A percentile compares a stretch with the other conserved stretches of the same genome.
Conservation (phyloP, 495 filamentous ascomycete species). For the Lophiotrema nucula region DNA sequence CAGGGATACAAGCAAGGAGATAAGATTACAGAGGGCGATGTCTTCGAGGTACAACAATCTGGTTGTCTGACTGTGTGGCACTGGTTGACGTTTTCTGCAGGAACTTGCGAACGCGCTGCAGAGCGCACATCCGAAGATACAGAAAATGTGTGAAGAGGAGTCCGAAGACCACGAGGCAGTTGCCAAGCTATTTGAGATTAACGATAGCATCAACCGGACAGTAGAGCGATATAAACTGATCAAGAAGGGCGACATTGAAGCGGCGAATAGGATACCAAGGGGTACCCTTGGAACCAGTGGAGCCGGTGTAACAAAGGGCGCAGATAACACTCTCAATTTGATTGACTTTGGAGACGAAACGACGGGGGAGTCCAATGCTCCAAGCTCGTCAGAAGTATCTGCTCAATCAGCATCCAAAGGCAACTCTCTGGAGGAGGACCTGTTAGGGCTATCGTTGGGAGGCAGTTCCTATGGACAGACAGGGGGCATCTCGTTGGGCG, state of each 20-base stretch:
- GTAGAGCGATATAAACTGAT: slow-evolving; percentile 91
- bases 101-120: slow-evolving; percentile 89
- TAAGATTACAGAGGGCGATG: slow-evolving; percentile 81
- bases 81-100: slow-evolving; percentile 37
- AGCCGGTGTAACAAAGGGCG: slow-evolving; percentile 68
- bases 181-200: slow-evolving; percentile 91
- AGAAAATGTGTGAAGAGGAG: slow-evolving; percentile 99
- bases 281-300: slow-evolving; percentile 71
- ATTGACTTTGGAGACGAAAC: slow-evolving; percentile 80
- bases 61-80: background rate
- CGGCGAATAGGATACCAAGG: slow-evolving; percentile 76
- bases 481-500: slow-evolving; percentile 84
- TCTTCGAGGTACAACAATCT: slow-evolving; percentile 66
- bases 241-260: slow-evolving; percentile 90
- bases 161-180: slow-evolving; percentile 95
- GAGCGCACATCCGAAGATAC: slow-evolving; percentile 96
- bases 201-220: slow-evolving; percentile 96
- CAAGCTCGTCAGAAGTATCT: slow-evolving; percentile 11
- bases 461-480: slow-evolving; percentile 61
- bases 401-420: slow-evolving; percentile 44
- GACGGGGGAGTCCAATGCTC: slow-evolving; percentile 36
- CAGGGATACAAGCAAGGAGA: slow-evolving; percentile 81
- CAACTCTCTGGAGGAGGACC: slow-evolving; percentile 54
- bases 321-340: slow-evolving; percentile 82
- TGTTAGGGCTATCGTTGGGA: slow-evolving; percentile 66